Conservation (phyloP, 2,329 filamentous ascomycete genomes). For the Knoxdaviesia capensis region DNA sequence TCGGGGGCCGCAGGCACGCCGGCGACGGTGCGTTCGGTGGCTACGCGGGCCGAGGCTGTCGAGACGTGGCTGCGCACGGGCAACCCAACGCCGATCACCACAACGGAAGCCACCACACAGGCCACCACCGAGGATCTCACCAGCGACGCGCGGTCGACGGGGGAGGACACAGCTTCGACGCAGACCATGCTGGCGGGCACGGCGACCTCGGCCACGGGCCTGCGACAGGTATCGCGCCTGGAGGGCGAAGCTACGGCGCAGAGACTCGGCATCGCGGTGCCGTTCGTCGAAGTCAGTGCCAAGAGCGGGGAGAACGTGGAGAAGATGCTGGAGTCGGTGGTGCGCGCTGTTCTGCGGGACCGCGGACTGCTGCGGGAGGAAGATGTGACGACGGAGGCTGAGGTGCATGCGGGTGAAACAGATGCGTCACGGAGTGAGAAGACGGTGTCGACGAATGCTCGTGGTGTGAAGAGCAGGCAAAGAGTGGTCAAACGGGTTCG, state of each 20-base stretch:
- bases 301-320: conserved; percentile 51
- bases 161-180: not conserved
- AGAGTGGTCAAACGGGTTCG: not conserved
- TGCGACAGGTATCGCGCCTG: conserved; percentile 20
- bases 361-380: not conserved
- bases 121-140: too few relatives aligned
- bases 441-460: too few relatives aligned
- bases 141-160: not conserved
- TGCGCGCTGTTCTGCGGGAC: conserved; percentile 2
- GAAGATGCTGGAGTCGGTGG: conserved; percentile 48
- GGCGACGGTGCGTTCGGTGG: not conserved
- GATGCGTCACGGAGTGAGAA: too few relatives aligned
- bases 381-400: too few relatives aligned
- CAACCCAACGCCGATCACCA: conserved; percentile 11
- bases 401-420: too few relatives aligned
- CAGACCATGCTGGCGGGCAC: not conserved
- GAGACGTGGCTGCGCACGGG: conserved; percentile 16
- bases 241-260: conserved; percentile 35
- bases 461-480: not conserved
- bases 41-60: conserved; percentile 10
- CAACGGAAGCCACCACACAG: not conserved
- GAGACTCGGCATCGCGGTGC: conserved; percentile 40
- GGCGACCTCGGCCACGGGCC: not conserved
- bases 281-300: conserved; percentile 56
- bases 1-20: too few relatives aligned